A percentile compares a stretch with the other conserved stretches of the same genome.
Evolutionary conservation across 257 asterid genomes (phyloP).

Genomic region (Nicotiana sylvestris): DNA sequence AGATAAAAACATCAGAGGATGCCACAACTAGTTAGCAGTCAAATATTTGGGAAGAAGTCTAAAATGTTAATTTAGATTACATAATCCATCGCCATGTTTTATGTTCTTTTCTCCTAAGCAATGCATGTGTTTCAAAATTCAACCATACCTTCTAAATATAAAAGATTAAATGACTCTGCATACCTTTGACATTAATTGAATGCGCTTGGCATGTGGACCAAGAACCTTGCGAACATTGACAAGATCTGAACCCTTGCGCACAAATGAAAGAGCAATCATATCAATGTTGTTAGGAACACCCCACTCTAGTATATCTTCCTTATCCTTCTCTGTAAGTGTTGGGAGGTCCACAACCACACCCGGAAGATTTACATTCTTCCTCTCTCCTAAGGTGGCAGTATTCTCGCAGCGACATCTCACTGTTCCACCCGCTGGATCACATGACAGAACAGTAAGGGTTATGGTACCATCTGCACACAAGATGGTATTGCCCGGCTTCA

Average conservation of each 20-base stretch:
- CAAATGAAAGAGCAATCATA: slow-evolving; percentile 87
- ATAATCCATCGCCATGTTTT: not conserved
- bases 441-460: slow-evolving; percentile 62
- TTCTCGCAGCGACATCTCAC: slow-evolving; percentile 78
- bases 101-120: not conserved
- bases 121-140: not conserved
- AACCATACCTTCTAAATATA: not conserved
- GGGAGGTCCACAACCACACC: slow-evolving; percentile 90
- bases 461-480: slow-evolving; percentile 84
- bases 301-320: slow-evolving; percentile 78
- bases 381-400: slow-evolving; percentile 76
- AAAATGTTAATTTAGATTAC: not conserved
- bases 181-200: slow-evolving; percentile 82
- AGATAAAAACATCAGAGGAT: slow-evolving; percentile 6
- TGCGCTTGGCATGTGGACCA: slow-evolving; percentile 66
- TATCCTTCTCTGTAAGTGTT: slow-evolving; percentile 79
- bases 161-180: not conserved
- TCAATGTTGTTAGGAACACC: slow-evolving; percentile 84
- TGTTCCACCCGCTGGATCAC: slow-evolving; percentile 56
- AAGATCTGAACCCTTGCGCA: slow-evolving; percentile 86
- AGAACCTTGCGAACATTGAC: slow-evolving; percentile 76
- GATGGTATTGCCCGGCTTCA: slow-evolving; percentile 66
- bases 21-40: not conserved
- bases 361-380: slow-evolving; percentile 79
- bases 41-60: not conserved